Base-by-base conservation (phyloP, 1,284 basidiomycete species). In the Meira miltonrushii region DNA sequence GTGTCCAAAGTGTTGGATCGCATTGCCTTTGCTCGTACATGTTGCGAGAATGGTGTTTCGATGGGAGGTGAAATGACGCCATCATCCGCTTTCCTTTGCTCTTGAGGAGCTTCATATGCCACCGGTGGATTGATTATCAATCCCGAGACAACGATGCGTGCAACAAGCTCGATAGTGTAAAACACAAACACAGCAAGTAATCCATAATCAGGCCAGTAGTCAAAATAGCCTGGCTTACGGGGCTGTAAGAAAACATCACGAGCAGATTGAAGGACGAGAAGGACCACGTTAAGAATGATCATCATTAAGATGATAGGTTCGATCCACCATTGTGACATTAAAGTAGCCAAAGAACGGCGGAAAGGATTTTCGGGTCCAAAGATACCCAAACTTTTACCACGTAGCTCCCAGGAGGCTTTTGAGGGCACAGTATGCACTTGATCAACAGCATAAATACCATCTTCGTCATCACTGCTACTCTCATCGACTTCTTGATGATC, bases 111-210 rank as follows among this genome's bases (percentile, higher is more conserved):
- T 10, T 55, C 47, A 25, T 60, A 68, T 48, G 58, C 55, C 9
- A 46, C 53, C n/a, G 74, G 74, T 9, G 93, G 92, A 75, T 96
- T 92, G 60, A 96, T 83, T 25, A 97, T 78, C 65, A 98, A 85
- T 15, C 94, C 94, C 11, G 90, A 92, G 25, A 94, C 89, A 71
- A 90, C 85, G 75, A 95, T 92, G 21, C 93, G 87, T 43, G 90
- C 90, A 62, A 89, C 82, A 56, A 89, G 86, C 81, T 98, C 94
- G 41, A 95, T 61, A 89, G 92, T 93, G 82, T 92, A 97, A 65
- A 90, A 70, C 66, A 86, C 80, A 79, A 97, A 97, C 58, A 97
- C 81, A 38, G 74, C 83, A 74, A 97, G 89, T 17, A 97, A 81
- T 19, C 83, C 86, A 71, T 85, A 87, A 78, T 97, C 92, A 69